Evolutionary conservation across 306 rosid genomes (phyloP), one percentile per base, ranked within the genome.

Genomic region (Castanea mollissima): DNA sequence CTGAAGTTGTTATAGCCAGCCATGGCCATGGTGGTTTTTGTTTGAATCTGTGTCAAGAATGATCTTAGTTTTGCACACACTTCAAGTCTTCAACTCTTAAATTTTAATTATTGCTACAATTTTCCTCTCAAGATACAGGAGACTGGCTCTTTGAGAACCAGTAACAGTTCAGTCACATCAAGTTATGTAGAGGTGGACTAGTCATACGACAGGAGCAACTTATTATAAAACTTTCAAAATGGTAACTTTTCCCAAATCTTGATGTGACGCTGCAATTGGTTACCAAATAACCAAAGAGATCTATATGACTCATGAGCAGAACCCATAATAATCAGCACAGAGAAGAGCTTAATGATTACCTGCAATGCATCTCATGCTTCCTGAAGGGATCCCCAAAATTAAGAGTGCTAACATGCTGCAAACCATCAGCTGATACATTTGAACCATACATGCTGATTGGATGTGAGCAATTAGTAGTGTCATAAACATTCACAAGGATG

Each of bases 281-380:
- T 5, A 68, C 27, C 73, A 49, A 64, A 27, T 65, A n/a, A 34
- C 52, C 74, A 18, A 31, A 73, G 73, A 52, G 19, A 63, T 34
- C 29, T 5, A 65, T 23, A 82, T 63, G 34, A 21, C 62, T 20
- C 73, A 32, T 49, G 70, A 52, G 57, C 62, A 41, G 27, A 44
- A 62, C 49, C 71, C 21, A 64, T 14, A 46, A 69, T 79, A 54
- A 6, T 44, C 13, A 5, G 59, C 32, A 67, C 15, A 79, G n/a
- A 5, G 44, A 71, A 72, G 29, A 44, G 18, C 19, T 62, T 15
- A 41, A 35, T 55, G 12, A 46, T 82, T 85, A 93, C 99, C 99
- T 88, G 98, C 99, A 95, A 77, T 72, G 96, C 99, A 95, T 95
- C 89, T 91, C 98, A 81, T 95, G 99, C 89, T 88, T 95, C 84